Evolutionary conservation across 805 yeast genomes (phyloP), one percentile per base, ranked within the genome.

Genomic region (Ogataea methanolica): DNA sequence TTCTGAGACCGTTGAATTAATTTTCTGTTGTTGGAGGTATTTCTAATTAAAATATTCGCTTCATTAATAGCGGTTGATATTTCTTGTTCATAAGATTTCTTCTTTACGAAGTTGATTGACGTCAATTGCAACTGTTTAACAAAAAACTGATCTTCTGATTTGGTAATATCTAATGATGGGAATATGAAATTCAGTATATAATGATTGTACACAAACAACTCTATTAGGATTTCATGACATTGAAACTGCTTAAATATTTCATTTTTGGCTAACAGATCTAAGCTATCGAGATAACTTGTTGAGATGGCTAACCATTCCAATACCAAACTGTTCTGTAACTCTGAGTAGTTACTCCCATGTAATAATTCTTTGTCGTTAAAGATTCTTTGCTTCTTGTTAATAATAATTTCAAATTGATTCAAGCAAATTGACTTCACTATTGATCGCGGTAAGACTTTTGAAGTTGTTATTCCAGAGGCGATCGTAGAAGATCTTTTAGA

Each of bases 301-400:
- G 62, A 57, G 5, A 53, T 49, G 38, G 57, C 64, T 8, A 60
- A 51, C 64, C 64, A 60, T 8, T 45, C 36, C 22, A 55, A 49
- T 23, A 50, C 43, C 16, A 49, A 17, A 8, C 39, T 44, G 26
- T 53, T 39, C 5, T 49, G 39, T 7, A 49, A 26, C 17, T 45
- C 40, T 5, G 35, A 6, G 22, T 22, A n/a, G 14, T 36, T 29
- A 11, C 19, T 41, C 8, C 48, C 15, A 9, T 42, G 36, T 19
- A 34, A 39, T 11, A 41, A 22, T 9, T 37, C 33, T 22, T 41
- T 41, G 8, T 46, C 40, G 6, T 38, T 35, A 8, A 17, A 16
- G 5, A 55, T 34, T 16, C 48, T 47, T 6, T 36, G 21, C 15
- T 45, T 43, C 14, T 50, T 48, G 36, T 47, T 45, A 17, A 33